These are phyloP conservation scores for Silybum marianum DNA, from an alignment of 129 eudicot genomes.

Conservation along the genomic window DNA sequence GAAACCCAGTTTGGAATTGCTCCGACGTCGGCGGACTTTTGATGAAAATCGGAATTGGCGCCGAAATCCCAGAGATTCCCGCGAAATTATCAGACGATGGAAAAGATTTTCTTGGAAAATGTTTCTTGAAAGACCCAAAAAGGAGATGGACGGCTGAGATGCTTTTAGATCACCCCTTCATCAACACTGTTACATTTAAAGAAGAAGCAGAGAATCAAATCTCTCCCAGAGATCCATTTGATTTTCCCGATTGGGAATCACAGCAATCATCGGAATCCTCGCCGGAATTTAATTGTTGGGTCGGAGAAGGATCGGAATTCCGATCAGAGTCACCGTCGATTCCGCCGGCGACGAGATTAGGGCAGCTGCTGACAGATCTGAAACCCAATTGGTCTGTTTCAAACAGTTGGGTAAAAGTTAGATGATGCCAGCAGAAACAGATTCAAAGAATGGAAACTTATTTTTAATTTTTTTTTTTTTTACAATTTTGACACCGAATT, in stretches of 20 bases:
- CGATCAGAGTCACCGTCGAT: slow-evolving; percentile 22
- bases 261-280: slow-evolving; percentile 39
- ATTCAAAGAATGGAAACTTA: slow-evolving; percentile 23
- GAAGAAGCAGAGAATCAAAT: slow-evolving; percentile 19
- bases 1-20: slow-evolving; percentile 69
- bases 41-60: slow-evolving; percentile 66
- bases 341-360: slow-evolving; percentile 46
- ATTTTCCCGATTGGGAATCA: slow-evolving; percentile 69
- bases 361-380: slow-evolving; percentile 44
- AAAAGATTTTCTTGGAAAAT: slow-evolving; percentile 67
- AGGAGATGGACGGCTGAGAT: slow-evolving; percentile 97
- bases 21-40: slow-evolving; percentile 54
- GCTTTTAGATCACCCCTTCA: slow-evolving; percentile 72
- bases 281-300: slow-evolving; percentile 12
- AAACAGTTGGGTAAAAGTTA: slow-evolving; percentile 57
- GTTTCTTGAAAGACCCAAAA: slow-evolving; percentile 69
- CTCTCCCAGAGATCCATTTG: slow-evolving; percentile 79
- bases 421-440: slow-evolving; percentile 40
- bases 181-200: slow-evolving; percentile 25
- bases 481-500: slow-evolving; percentile 34
- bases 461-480: slow-evolving; percentile 2
- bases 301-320: slow-evolving; percentile 12
- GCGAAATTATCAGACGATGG: slow-evolving; percentile 58
- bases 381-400: slow-evolving; percentile 61
- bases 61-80: slow-evolving; percentile 76